phyloP scores from a whole-genome alignment of 768 basidiomycete genomes.

The Suillus sp. region DNA sequence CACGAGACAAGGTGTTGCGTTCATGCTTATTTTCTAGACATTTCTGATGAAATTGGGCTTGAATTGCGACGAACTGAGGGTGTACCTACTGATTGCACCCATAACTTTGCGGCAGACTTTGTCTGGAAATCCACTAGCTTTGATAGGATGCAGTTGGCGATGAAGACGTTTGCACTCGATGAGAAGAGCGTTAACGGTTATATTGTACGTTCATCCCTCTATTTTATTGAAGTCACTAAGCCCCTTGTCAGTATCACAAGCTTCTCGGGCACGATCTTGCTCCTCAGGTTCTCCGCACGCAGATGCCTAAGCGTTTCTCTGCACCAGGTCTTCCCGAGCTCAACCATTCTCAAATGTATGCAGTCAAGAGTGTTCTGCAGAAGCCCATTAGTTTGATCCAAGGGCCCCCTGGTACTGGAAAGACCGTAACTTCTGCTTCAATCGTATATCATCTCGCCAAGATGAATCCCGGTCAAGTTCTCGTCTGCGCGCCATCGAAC shows the following conservation, averaged over 20 bases:
- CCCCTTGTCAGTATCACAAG: constrained; percentile 84
- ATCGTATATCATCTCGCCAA: constrained; percentile 98
- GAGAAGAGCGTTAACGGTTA: constrained; percentile 99
- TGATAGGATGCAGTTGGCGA: constrained; percentile 98
- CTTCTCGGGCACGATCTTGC: constrained; percentile 97
- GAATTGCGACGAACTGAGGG: constrained; percentile 90
- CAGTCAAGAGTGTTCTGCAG: constrained; percentile 97
- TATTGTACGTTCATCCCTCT: constrained; percentile 63
- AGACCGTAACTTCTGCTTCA: constrained; percentile 98
- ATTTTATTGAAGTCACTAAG: constrained; percentile 13
- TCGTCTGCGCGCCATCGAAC: constrained; percentile 98
- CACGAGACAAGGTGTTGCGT: neutral
- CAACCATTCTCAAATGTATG: constrained; percentile 99
- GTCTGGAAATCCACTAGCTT: constrained; percentile 99
- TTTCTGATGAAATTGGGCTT: constrained; percentile 96
- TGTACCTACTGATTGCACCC: constrained; percentile 90
- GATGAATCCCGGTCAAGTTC: constrained; percentile 99
- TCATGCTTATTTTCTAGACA: constrained; percentile 56
- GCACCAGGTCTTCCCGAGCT: constrained; percentile 97
- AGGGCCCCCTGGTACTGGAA: constrained; percentile 97
- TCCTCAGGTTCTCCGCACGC: constrained; percentile 85
- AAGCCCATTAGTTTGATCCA: constrained; percentile 98
- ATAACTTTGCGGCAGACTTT: constrained; percentile 97
- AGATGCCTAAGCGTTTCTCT: constrained; percentile 97
- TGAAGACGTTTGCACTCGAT: constrained; percentile 99